Base-by-base conservation (phyloP, 495 filamentous ascomycete species). In the Gamarada debralockiae region DNA sequence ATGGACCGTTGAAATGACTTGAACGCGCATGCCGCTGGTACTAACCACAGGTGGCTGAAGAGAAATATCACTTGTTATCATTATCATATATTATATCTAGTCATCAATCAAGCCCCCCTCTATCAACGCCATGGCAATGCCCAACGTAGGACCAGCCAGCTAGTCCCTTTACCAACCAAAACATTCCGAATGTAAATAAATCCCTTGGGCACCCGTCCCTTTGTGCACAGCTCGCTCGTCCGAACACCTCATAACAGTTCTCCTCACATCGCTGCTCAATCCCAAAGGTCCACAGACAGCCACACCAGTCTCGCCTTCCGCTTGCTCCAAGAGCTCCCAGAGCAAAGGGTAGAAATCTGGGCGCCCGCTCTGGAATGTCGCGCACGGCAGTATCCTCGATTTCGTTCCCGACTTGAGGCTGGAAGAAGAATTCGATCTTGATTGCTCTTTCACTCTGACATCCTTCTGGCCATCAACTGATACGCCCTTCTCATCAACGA, bases 151-250 rank as follows among this genome's bases (percentile, higher is more conserved):
- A 39, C 37, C 37, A 20, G 18, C 18, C 3, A n/a, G 25, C 3
- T 25, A 49, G 1, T 3, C 41, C 39, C 15, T 38, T 23, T 48
- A 58, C 56, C 56, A 59, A 3, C 58, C 58, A 56, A 58, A 62
- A 38, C 52, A 36, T 67, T 80, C 77, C 0, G 70, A 72, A 56
- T 73, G 69, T 52, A 78, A 58, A 55, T 73, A 70, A n/a, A 80
- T 77, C 18, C 91, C 90, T 65, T 93, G 86, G 9, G 90, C 91
- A 1, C 88, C 90, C 0, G 87, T 92, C 13, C 92, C 91, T 61
- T 95, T 96, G 59, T 95, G 88, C 34, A 95, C 86, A 3, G 87
- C 91, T 45, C 92, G 71, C 67, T 96, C 90, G 67, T 97, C 87
- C 50, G 85, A 86, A 45, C 95, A 63, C n/a, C 69, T 76, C 0